Evolutionary conservation across 257 asterid species (phyloP).

Genomic region (Przewalskia tangutica): DNA sequence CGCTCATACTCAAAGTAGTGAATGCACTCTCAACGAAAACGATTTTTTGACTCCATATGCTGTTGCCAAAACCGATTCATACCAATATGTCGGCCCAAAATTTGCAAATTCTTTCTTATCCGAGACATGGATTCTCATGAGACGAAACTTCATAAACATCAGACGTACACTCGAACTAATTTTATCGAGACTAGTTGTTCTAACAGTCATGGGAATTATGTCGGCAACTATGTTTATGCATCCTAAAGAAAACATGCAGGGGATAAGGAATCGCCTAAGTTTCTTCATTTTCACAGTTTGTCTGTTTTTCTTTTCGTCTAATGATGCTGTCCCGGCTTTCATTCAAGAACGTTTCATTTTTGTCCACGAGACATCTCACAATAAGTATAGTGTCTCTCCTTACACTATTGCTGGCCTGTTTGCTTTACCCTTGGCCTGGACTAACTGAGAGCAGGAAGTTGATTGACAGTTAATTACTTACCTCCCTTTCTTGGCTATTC

Average conservation of each 20-base stretch:
- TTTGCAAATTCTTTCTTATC: conserved; percentile 52
- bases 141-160: conserved; percentile 59
- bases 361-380: conserved; percentile 66
- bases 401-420: conserved; percentile 67
- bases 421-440: too few relatives aligned
- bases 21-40: conserved; percentile 48
- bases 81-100: conserved; percentile 38
- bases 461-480: too few relatives aligned
- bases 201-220: conserved; percentile 64
- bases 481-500: conserved; percentile 65
- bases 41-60: conserved; percentile 45
- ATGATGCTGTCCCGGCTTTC: conserved; percentile 84
- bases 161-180: conserved; percentile 71
- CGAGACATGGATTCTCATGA: conserved; percentile 53
- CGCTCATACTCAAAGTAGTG: conserved; percentile 43
- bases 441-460: too few relatives aligned
- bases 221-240: conserved; percentile 68
- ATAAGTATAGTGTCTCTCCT: conserved; percentile 72
- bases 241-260: conserved; percentile 30
- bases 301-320: conserved; percentile 71
- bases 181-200: conserved; percentile 60
- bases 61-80: conserved; percentile 5
- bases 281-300: conserved; percentile 80
- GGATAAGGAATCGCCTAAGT: conserved; percentile 54
- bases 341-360: conserved; percentile 75